Evolutionary conservation across 768 basidiomycete species (phyloP), one percentile per base, ranked within the genome.

Genomic region (Cyclocybe cylindracea): DNA sequence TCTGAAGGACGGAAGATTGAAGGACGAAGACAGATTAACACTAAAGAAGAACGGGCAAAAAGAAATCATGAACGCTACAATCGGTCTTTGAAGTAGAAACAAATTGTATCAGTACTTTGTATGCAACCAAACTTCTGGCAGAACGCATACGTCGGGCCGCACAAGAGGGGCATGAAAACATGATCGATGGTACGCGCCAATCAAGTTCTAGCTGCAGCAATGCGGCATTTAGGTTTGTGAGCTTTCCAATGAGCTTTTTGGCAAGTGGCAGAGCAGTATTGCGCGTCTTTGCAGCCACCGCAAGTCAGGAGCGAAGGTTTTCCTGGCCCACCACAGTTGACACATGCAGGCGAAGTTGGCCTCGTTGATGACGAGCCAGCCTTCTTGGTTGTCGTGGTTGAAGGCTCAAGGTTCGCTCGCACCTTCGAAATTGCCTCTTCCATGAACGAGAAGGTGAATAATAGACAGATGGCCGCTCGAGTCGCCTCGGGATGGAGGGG

Each of bases 361-460:
- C 2, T 18, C 31, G 36, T 4, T 31, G 37, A 6, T 16, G 50
- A 45, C n/a, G 44, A 42, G 39, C 33, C 14, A 46, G 36, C 31
- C 35, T 36, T 46, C 14, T 46, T 34, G 35, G 24, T 46, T 38
- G 14, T 14, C 31, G 10, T 14, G 35, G n/a, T 19, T 46, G 45
- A 18, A 16, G 24, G 24, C 9, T 13, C 31, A 16, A 9, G 9
- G 5, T 31, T 11, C 45, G 13, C 33, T 10, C 31, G 16, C n/a
- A 53, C 13, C 18, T 10, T n/a, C n/a, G 51, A 31, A 4, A 56
- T 39, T 4, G 53, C 39, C 7, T 49, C 51, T 54, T 83, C 78
- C 55, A 82, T 48, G 58, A 77, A 82, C 5, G 80, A 70, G 11
- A 78, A 73, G 0, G 78, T 71, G 46, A 84, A 85, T 9, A 86